Percentiles rank a stretch among this genome's conserved stretches.
Evolutionary conservation across 2,329 filamentous ascomycete species (phyloP).

Genomic region (Monilinia aucupariae): DNA sequence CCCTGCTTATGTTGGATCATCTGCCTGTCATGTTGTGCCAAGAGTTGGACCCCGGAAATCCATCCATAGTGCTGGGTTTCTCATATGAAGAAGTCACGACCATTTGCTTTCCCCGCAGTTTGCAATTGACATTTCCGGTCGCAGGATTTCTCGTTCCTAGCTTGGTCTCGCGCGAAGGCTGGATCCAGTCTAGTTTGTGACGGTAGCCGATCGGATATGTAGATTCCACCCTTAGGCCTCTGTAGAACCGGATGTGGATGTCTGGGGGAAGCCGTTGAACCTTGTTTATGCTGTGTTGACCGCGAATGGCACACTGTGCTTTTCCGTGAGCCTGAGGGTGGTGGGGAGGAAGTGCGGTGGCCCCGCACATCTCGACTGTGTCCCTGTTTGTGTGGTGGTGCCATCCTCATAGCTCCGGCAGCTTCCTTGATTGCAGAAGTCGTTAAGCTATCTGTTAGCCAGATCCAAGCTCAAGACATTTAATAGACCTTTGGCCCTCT

Average conservation of each 20-base stretch:
- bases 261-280: not conserved
- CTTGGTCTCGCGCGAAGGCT: not conserved
- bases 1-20: not conserved
- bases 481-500: too few relatives aligned
- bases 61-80: not conserved
- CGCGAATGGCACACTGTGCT: not conserved
- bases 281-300: not conserved
- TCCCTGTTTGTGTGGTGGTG: not conserved
- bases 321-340: slow-evolving; percentile 14
- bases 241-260: not conserved
- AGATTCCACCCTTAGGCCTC: not conserved
- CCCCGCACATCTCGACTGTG: not conserved
- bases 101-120: not conserved
- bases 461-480: not conserved
- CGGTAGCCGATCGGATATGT: slow-evolving; percentile 3
- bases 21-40: not conserved
- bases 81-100: not conserved
- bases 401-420: too few relatives aligned
- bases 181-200: not conserved
- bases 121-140: not conserved
- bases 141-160: not conserved
- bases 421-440: not conserved
- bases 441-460: not conserved
- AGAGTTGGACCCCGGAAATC: not conserved
- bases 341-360: not conserved